Conservation (phyloP, 1,284 basidiomycete species). For the Leccinum insolens region DNA sequence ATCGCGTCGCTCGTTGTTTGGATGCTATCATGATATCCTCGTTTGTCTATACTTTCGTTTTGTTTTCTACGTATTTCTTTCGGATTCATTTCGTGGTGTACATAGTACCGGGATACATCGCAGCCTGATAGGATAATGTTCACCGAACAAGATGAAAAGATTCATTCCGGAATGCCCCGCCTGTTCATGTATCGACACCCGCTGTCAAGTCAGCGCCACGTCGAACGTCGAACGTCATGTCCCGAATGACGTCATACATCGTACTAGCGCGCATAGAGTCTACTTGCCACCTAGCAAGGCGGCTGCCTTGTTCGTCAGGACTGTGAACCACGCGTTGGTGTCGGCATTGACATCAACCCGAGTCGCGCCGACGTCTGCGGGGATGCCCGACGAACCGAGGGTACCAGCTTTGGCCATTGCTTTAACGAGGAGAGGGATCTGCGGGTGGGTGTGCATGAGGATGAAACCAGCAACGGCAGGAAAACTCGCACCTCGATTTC, state of each 20-base stretch:
- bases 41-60: neutral
- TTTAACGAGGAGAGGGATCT: conserved; percentile 25
- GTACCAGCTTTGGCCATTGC: conserved; percentile 31
- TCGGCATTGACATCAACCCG: conserved; percentile 17
- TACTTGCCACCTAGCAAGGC: conserved; percentile 20
- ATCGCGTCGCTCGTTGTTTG: neutral
- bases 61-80: neutral
- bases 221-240: neutral
- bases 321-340: conserved; percentile 19
- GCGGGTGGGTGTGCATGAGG: neutral
- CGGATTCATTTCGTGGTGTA: too few species aligned
- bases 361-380: conserved; percentile 20
- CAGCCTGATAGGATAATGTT: too few species aligned
- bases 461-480: neutral
- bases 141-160: too few species aligned
- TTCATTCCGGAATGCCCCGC: too few species aligned
- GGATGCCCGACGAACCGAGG: conserved; percentile 26
- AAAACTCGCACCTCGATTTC: conserved; percentile 47
- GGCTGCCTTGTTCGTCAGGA: conserved; percentile 30
- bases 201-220: neutral
- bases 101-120: too few species aligned
- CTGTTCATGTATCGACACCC: too few species aligned
- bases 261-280: neutral
- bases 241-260: neutral
- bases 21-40: neutral